phyloP scores from a whole-genome alignment of 495 filamentous ascomycete genomes.

The Pyrenula massariospora region DNA sequence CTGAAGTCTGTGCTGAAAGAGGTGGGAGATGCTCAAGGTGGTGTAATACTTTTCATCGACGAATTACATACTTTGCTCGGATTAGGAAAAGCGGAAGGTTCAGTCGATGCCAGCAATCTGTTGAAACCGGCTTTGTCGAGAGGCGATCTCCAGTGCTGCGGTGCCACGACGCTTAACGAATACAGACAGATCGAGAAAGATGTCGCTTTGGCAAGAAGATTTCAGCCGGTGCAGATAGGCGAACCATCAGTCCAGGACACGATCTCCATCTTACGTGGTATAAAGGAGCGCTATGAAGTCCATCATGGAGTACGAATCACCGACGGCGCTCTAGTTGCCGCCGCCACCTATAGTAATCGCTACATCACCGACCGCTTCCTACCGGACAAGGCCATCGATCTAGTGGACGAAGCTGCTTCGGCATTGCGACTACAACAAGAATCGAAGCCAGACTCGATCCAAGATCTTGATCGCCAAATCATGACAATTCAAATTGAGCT shows the following conservation, averaged over 20 bases:
- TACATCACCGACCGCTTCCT: conserved; percentile 95
- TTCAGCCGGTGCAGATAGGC: conserved; percentile 83
- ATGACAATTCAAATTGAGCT: conserved; percentile 97
- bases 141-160: conserved; percentile 89
- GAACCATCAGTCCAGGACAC: conserved; percentile 88
- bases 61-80: conserved; percentile 88
- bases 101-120: conserved; percentile 90
- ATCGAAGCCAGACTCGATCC: conserved; percentile 88
- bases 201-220: conserved; percentile 80
- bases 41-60: conserved; percentile 89
- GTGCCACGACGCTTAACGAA: conserved; percentile 85
- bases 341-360: conserved; percentile 83
- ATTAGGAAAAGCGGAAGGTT: conserved; percentile 88
- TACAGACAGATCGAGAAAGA: conserved; percentile 94
- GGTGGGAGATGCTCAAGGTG: conserved; percentile 77
- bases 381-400: conserved; percentile 92
- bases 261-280: conserved; percentile 89
- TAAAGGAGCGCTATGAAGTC: conserved; percentile 94
- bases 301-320: conserved; percentile 90
- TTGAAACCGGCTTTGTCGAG: conserved; percentile 88
- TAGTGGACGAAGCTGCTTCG: conserved; percentile 93
- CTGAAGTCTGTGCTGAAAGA: conserved; percentile 85
- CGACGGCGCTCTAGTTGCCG: conserved; percentile 82
- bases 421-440: conserved; percentile 87
- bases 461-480: conserved; percentile 81